Evolutionary conservation across 352 stramenopile genomes (phyloP).

Genomic region (Globisporangium cederbergense): DNA sequence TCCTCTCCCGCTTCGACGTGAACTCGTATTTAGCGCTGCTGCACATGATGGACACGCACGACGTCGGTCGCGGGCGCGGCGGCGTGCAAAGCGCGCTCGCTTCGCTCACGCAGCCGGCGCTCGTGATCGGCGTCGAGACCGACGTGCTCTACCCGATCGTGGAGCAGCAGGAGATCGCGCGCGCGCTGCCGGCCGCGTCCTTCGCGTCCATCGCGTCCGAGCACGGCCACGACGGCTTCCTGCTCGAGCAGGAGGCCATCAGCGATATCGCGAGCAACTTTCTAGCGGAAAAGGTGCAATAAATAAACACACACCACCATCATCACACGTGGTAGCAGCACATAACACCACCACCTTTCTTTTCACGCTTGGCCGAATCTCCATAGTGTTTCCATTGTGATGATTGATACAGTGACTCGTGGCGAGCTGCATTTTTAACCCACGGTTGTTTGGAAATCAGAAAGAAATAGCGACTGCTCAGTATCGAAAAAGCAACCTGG

Average conservation of each 20-base stretch:
- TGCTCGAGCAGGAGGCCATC: slow-evolving; percentile 95
- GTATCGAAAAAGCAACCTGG: neutral
- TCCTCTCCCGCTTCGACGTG: slow-evolving; percentile 93
- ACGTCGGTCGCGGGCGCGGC: slow-evolving; percentile 84
- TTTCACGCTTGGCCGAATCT: no score
- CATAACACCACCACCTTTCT: no score
- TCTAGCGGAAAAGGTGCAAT: slow-evolving; percentile 32
- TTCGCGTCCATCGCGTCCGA: slow-evolving; percentile 88
- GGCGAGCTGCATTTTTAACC: no score
- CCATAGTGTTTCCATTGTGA: no score
- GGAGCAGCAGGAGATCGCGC: slow-evolving; percentile 90
- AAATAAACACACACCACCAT: neutral
- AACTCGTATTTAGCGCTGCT: slow-evolving; percentile 95
- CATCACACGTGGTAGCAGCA: no score
- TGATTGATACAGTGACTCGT: no score
- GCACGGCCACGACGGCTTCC: slow-evolving; percentile 96
- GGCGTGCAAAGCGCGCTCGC: slow-evolving; percentile 65
- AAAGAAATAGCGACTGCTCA: neutral
- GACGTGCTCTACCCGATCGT: slow-evolving; percentile 94
- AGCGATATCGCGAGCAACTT: slow-evolving; percentile 59
- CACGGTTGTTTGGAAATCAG: neutral
- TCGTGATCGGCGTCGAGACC: slow-evolving; percentile 93
- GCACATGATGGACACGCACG: slow-evolving; percentile 96
- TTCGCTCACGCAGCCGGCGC: slow-evolving; percentile 63
- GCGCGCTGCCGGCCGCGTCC: slow-evolving; percentile 74